Conservation (phyloP, 352 stramenopile species). For the Aphanomyces stellatus region DNA sequence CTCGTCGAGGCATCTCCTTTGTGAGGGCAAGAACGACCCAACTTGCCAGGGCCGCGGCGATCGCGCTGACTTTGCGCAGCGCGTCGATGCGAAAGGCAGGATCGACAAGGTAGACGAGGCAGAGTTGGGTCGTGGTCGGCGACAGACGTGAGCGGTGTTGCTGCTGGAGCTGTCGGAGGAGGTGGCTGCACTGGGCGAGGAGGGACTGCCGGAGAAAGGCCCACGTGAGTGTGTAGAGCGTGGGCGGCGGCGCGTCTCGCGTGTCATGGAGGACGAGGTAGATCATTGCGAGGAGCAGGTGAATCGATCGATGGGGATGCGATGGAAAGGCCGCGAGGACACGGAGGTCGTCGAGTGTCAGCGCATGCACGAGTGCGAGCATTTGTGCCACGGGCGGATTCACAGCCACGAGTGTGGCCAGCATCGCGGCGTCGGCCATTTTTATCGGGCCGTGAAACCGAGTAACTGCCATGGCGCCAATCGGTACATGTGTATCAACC, state of each 20-base stretch:
- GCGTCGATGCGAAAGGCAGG: conserved; percentile 1
- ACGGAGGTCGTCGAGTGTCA: conserved; percentile 4
- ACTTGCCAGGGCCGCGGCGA: conserved; percentile 11
- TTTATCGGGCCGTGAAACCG: not conserved
- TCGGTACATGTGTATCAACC: not conserved
- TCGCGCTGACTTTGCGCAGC: conserved; percentile 3
- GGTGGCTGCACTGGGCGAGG: not conserved
- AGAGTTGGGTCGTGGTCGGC: not conserved
- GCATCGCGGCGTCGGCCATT: not conserved
- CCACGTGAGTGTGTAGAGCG: conserved; percentile 13
- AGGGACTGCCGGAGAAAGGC: conserved; percentile 1
- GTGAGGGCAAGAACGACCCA: conserved; percentile 6
- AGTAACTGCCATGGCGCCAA: too few relatives aligned
- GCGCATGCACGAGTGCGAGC: not conserved
- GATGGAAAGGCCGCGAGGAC: conserved; percentile 4
- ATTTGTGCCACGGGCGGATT: not conserved
- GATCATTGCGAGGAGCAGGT: conserved; percentile 3
- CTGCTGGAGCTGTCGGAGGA: conserved; percentile 6
- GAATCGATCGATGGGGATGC: conserved; percentile 6
- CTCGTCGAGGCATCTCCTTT: not conserved
- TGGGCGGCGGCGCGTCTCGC: not conserved
- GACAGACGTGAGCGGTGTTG: not conserved
- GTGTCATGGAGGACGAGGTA: conserved; percentile 13
- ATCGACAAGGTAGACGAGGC: conserved; percentile 12
- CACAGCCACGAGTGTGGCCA: not conserved